Conservation (phyloP, 1,284 basidiomycete species). For the Pisolithus thermaeus region DNA sequence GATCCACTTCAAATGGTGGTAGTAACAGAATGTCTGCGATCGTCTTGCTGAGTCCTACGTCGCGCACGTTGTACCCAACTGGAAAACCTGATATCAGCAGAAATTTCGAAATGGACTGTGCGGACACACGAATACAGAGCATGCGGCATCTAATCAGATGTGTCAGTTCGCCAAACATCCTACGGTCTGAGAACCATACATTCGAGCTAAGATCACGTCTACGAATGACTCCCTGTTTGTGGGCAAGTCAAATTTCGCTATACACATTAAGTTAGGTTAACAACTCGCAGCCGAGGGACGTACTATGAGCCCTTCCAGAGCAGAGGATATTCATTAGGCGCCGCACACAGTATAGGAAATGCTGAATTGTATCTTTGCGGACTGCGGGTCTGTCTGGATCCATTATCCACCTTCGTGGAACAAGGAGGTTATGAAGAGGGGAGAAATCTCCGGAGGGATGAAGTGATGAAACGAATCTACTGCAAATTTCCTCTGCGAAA, state of each 20-base stretch:
- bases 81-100: neutral
- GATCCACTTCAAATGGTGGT: neutral
- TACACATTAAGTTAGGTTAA: neutral
- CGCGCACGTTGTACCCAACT: neutral
- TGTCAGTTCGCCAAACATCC: neutral
- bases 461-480: constrained; percentile 31
- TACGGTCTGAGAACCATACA: neutral
- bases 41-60: neutral
- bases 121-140: neutral
- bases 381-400: neutral
- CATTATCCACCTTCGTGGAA: neutral
- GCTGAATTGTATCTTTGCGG: neutral
- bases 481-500: constrained; percentile 38
- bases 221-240: neutral
- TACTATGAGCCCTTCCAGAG: neutral
- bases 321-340: neutral
- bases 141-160: neutral
- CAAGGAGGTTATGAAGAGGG: neutral
- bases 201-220: neutral
- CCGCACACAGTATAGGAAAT: neutral
- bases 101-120: too few species aligned
- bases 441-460: constrained; percentile 1
- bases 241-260: neutral
- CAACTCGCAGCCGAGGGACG: neutral
- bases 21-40: neutral